A percentile compares a stretch with the other conserved stretches of the same genome.
Evolutionary conservation across 2,329 filamentous ascomycete genomes (phyloP).

Genomic region (Plenodomus lindquistii): DNA sequence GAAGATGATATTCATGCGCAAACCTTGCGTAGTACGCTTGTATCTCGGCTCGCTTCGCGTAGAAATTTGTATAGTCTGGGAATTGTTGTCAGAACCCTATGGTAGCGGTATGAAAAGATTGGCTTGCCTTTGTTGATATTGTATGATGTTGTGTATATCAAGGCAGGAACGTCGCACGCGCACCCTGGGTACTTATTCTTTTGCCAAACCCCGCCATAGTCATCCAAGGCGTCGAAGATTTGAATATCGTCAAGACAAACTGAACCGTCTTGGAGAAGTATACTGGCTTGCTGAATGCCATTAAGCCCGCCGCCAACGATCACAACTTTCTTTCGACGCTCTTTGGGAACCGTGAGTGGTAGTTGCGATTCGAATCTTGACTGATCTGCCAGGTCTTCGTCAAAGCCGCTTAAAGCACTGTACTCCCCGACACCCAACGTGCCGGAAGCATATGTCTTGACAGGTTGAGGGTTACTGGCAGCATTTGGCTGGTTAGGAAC

Average conservation of each 20-base stretch:
- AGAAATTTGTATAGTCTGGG: neutral
- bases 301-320: neutral
- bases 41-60: neutral
- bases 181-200: conserved; percentile 46
- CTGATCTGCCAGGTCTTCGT: no score
- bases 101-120: no score
- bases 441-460: no score
- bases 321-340: conserved; percentile 1
- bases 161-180: conserved; percentile 21
- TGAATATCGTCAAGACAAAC: neutral
- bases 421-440: no score
- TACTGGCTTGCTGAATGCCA: conserved; percentile 2
- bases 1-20: conserved; percentile 1
- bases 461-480: no score
- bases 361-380: no score
- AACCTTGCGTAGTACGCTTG: neutral
- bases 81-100: no score
- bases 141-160: conserved; percentile 1
- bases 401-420: no score
- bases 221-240: conserved; percentile 1
- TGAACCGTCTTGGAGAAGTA: neutral
- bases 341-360: neutral
- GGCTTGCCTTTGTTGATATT: neutral
- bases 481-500: no score
- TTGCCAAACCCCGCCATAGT: conserved; percentile 42